Percentiles rank a stretch among this genome's conserved stretches.
These are phyloP conservation scores for Penicillium verrucosum DNA, from an alignment of 2,329 filamentous ascomycete species.

Conservation along the genomic window DNA sequence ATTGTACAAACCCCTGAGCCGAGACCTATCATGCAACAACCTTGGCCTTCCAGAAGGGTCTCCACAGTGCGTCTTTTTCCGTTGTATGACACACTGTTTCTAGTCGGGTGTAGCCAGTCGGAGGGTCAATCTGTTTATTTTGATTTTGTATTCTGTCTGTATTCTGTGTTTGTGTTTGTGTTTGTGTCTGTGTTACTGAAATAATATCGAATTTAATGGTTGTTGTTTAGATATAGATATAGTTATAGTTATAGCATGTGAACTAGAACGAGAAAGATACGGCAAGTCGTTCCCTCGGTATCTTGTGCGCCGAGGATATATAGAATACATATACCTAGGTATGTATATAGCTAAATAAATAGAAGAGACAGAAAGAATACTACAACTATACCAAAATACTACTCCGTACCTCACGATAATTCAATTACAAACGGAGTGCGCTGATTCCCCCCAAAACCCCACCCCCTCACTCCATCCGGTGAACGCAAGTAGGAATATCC, in stretches of 20 bases:
- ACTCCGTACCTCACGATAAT: no score
- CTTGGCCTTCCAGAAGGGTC: slow-evolving; percentile 10
- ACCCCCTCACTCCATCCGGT: slow-evolving; percentile 29
- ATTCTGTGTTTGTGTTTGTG: no score
- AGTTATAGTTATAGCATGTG: not conserved
- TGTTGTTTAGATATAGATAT: not conserved
- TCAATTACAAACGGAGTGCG: not conserved
- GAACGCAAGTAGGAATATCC: slow-evolving; percentile 35
- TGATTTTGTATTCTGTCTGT: not conserved
- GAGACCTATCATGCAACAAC: slow-evolving; percentile 1
- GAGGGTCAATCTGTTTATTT: not conserved
- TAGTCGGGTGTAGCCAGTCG: slow-evolving; percentile 16
- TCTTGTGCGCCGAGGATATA: slow-evolving; percentile 1
- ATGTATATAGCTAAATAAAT: not conserved
- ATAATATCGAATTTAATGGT: not conserved
- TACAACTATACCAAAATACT: no score
- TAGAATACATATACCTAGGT: no score
- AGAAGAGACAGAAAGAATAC: not conserved
- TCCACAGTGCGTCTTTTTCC: slow-evolving; percentile 26
- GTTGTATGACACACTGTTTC: slow-evolving; percentile 22
- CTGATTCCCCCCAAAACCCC: not conserved
- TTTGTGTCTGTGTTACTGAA: not conserved
- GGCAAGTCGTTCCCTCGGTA: not conserved
- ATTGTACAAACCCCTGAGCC: not conserved
- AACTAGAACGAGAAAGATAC: not conserved